Evolutionary conservation across 2,329 filamentous ascomycete genomes (phyloP).

Genomic region (Coleophoma cylindrospora): DNA sequence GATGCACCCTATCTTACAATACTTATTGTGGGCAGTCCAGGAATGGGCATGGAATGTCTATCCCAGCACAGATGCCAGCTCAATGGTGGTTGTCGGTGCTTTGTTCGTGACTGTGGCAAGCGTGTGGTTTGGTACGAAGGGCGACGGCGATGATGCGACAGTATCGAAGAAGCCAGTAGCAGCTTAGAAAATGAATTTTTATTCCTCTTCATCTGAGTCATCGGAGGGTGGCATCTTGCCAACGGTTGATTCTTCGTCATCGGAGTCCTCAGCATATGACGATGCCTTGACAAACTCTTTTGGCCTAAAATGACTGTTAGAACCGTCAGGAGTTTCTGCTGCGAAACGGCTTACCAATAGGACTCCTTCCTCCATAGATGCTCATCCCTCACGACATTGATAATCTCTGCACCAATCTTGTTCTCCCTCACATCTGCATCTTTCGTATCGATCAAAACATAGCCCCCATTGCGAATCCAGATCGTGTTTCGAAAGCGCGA

Average conservation of each 20-base stretch:
- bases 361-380: conserved; percentile 83
- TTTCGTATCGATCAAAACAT: conserved; percentile 73
- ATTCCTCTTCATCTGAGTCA: conserved; percentile 62
- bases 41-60: conserved; percentile 74
- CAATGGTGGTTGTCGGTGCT: conserved; percentile 62
- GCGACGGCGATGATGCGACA: conserved; percentile 18
- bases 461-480: conserved; percentile 87
- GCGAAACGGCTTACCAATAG: conserved; percentile 63
- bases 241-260: conserved; percentile 73
- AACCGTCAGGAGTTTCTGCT: not conserved
- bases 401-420: conserved; percentile 81
- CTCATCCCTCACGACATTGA: conserved; percentile 89
- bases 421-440: conserved; percentile 63
- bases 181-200: not conserved
- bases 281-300: conserved; percentile 68
- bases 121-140: conserved; percentile 29
- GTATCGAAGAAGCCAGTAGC: conserved; percentile 9
- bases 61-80: conserved; percentile 61
- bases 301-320: conserved; percentile 51
- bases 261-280: conserved; percentile 56
- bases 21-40: conserved; percentile 56
- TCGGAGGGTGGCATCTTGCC: conserved; percentile 83
- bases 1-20: conserved; percentile 53
- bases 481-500: conserved; percentile 85
- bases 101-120: conserved; percentile 58